phyloP scores from a whole-genome alignment of 208 protist genomes.

The Wallacemonas sp. region DNA sequence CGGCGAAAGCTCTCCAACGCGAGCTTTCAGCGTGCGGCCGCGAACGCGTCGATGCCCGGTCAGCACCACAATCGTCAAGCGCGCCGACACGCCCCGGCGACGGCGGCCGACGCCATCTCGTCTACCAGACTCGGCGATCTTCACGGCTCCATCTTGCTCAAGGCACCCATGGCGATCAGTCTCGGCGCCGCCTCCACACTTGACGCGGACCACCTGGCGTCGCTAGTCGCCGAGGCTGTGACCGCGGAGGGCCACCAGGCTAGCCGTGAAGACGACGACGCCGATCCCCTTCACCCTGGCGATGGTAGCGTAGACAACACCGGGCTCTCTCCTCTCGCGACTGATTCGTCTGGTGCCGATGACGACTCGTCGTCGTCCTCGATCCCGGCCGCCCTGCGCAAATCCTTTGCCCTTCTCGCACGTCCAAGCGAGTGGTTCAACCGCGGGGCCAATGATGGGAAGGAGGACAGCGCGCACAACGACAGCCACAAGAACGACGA shows the following conservation, averaged over 20 bases:
- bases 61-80: neutral
- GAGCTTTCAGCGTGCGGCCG: slow-evolving; percentile 13
- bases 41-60: neutral
- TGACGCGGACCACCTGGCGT: no score
- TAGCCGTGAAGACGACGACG: no score
- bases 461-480: neutral
- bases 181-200: neutral
- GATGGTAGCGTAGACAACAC: no score
- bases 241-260: no score
- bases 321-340: no score
- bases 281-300: neutral
- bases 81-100: neutral
- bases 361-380: neutral
- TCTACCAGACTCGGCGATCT: slow-evolving; percentile 19
- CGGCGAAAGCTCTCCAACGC: slow-evolving; percentile 2
- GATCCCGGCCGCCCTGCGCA: neutral
- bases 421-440: neutral
- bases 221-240: no score
- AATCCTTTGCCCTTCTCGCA: slow-evolving; percentile 14
- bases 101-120: slow-evolving; percentile 14
- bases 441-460: neutral
- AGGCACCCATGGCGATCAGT: slow-evolving; percentile 23
- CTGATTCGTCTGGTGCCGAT: neutral
- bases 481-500: neutral
- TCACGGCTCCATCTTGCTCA: slow-evolving; percentile 39